Evolutionary conservation across 2,329 filamentous ascomycete species (phyloP).

Genomic region (Beauveria caledonica): DNA sequence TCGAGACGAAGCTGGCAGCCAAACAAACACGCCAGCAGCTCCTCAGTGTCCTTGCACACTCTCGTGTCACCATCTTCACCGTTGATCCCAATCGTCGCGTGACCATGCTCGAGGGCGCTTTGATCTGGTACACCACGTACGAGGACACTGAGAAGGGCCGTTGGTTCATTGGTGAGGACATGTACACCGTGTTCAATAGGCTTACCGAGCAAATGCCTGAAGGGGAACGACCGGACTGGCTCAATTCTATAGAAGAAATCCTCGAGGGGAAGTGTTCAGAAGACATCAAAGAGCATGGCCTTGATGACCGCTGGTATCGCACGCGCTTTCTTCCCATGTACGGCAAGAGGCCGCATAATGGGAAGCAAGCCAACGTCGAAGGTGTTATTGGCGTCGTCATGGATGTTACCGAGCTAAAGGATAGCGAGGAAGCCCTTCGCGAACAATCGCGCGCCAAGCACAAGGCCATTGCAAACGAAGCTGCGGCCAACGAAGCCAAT

Average conservation of each 20-base stretch:
- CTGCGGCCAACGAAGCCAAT: conserved; percentile 71
- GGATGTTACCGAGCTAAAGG: conserved; percentile 66
- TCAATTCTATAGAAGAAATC: conserved; percentile 54
- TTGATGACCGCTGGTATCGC: conserved; percentile 58
- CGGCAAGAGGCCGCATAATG: conserved; percentile 45
- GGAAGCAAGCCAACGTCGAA: conserved; percentile 44
- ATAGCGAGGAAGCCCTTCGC: conserved; percentile 53
- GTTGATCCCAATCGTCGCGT: conserved; percentile 54
- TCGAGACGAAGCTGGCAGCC: conserved; percentile 58
- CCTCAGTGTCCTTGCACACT: conserved; percentile 64
- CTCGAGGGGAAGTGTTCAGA: conserved; percentile 51
- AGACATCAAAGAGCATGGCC: conserved; percentile 55
- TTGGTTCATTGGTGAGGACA: conserved; percentile 51
- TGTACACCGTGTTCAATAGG: conserved; percentile 56
- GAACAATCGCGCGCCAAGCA: conserved; percentile 61
- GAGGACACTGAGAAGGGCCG: conserved; percentile 31
- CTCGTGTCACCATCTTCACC: conserved; percentile 68
- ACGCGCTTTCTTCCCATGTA: conserved; percentile 63
- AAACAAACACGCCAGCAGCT: conserved; percentile 62
- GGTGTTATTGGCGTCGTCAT: conserved; percentile 73
- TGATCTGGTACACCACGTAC: conserved; percentile 44
- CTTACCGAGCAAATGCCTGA: conserved; percentile 35
- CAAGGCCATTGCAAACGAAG: conserved; percentile 63
- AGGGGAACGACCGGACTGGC: conserved; percentile 40
- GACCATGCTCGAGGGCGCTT: conserved; percentile 61